Evolutionary conservation across 306 rosid genomes (phyloP), one percentile per base, ranked within the genome.

Genomic region (Cucumis hystrix): DNA sequence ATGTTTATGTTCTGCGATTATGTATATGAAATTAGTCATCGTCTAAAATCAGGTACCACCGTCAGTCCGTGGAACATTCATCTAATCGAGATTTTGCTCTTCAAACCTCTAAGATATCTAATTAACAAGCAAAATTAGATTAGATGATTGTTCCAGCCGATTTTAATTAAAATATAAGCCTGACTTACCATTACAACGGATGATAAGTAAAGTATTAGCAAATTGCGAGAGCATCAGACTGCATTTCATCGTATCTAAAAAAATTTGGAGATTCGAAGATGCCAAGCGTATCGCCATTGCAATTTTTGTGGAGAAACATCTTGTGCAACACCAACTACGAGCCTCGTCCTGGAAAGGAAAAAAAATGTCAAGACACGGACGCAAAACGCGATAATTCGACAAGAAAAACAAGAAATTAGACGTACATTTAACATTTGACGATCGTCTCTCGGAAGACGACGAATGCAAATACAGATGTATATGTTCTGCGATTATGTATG

Each of bases 261-360:
- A 5, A 33, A 33, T 3, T 33, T 33, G 37, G 37, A 33, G 37
- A 33, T 3, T 33, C 5, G 37, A 33, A 4, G 5, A 4, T 4
- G 37, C 37, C 37, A 68, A 87, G 90, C 12, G 89, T 84, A 77
- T 86, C 86, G 15, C 82, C 75, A 25, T 82, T 37, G 85, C 89
- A 82, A 90, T 88, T 78, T 87, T 91, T 57, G 87, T 25, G 87
- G 23, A 90, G 87, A 83, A 89, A 87, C 80, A 83, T 90, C 85
- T 23, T 83, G 88, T 28, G 90, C 84, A 66, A 89, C 91, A 83
- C 86, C 88, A 54, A 89, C 91, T 73, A 86, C 90, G 57, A 89
- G 82, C 83, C 90, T 82, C 77, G 83, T 89, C 86, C 91, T 87
- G 88, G 51, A 45, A 45, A 45, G 7, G 3, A 3, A 45, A 11